Base-by-base conservation (phyloP, 306 rosid genomes). In the Cucumis hystrix region DNA sequence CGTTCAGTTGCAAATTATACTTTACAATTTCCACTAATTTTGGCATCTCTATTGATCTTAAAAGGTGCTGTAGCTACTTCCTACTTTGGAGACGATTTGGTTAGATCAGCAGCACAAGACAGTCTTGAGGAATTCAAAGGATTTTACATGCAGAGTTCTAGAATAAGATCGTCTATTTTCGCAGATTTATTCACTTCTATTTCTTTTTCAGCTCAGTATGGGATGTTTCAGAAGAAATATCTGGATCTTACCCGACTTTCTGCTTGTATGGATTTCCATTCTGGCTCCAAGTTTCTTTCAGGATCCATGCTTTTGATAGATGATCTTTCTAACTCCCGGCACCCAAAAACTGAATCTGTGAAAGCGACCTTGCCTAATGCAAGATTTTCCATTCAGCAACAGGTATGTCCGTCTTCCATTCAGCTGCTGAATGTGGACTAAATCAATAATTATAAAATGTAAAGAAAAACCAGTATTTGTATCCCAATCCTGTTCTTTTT, bases 371-470 rank as follows among this genome's bases (percentile, higher is more conserved):
- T 84, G 81, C 98, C 98, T 57, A 71, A 85, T 63, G 85, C 90
- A 56, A 86, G 84, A 77, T 62, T 95, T 63, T 95, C 97, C 45
- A 65, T 92, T 82, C 98, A 95, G 90, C 99, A 95, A 88, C 99
- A 95, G 97, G 97, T 95, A 81, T 61, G 77, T 12, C 58, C 28
- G 74, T 80, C 74, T 79, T 68, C 82, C 74, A 78, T 25, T 51
- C 39, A n/a, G 17, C 37, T 68, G 74, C 37, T 40, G n/a, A 21
- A 5, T 68, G 74, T 40, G 56, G 37, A 20, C 74, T 21, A 41
- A 20, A 21, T 41, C 55, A 20, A n/a, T 11, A 20, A 40, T 20
- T 2, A 67, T 20, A 41, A 1, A 40, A 1, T 18, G 20, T 8
- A 16, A 35, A 60, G 39, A 65, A 35, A 37, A 67, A n/a, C 18